Evolutionary conservation across 805 yeast species (phyloP).

Genomic region (Clavispora vitiphila): DNA sequence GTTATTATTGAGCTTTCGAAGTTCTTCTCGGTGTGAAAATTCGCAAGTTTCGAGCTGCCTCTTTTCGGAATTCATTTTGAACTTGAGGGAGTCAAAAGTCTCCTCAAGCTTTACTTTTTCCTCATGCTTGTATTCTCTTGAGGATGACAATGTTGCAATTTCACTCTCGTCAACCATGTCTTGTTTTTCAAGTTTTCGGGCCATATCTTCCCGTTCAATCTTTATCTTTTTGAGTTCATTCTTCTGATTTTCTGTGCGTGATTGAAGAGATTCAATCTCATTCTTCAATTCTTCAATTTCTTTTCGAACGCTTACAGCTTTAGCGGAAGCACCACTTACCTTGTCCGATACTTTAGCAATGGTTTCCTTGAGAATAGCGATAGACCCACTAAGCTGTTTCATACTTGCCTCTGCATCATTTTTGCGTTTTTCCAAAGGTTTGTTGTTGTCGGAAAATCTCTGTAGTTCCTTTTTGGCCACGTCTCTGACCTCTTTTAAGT

Average conservation of each 20-base stretch:
- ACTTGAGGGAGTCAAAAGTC: constrained; percentile 8
- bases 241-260: constrained; percentile 10
- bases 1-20: constrained; percentile 17
- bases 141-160: constrained; percentile 2
- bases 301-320: constrained; percentile 3
- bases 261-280: constrained; percentile 10
- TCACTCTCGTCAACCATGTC: constrained; percentile 7
- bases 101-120: constrained; percentile 26
- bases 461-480: constrained; percentile 29
- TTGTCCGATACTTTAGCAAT: neutral
- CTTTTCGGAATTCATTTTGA: constrained; percentile 4
- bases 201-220: constrained; percentile 8
- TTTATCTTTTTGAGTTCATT: constrained; percentile 8
- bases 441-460: constrained; percentile 18
- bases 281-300: constrained; percentile 4
- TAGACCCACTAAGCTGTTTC: neutral
- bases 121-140: constrained; percentile 11
- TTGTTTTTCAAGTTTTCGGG: constrained; percentile 3
- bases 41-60: constrained; percentile 8
- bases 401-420: constrained; percentile 1
- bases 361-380: neutral
- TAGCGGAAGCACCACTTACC: neutral
- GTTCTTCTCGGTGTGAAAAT: constrained; percentile 8
- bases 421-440: constrained; percentile 19
- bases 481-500: constrained; percentile 31